Evolutionary conservation across 345 rosid species (phyloP).

Genomic region (Gossypium longicalyx): DNA sequence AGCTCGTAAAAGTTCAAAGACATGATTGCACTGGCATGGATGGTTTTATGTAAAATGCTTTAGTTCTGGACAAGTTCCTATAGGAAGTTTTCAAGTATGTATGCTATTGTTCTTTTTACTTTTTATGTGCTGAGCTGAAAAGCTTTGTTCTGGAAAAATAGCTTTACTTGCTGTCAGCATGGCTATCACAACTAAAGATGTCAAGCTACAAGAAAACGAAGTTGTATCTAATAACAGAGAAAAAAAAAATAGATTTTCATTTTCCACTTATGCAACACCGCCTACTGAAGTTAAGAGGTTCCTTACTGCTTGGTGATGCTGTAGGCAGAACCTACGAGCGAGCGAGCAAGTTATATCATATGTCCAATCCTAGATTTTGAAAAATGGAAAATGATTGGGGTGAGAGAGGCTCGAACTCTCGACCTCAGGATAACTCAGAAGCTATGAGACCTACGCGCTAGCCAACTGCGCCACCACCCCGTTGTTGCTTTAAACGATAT

Average conservation of each 20-base stretch:
- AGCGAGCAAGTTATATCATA: too few relatives aligned
- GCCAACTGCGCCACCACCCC: slow-evolving; percentile 80
- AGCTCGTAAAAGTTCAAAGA: not conserved
- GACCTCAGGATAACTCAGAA: slow-evolving; percentile 76
- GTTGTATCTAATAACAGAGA: too few relatives aligned
- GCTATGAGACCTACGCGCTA: slow-evolving; percentile 70
- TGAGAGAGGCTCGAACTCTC: slow-evolving; percentile 85
- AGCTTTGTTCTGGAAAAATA: not conserved
- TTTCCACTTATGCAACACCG: too few relatives aligned
- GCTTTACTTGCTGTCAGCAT: not conserved
- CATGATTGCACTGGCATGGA: not conserved
- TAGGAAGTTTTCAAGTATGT: not conserved
- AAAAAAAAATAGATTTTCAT: too few relatives aligned
- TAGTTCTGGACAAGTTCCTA: not conserved
- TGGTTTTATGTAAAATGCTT: not conserved
- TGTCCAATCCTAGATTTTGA: too few relatives aligned
- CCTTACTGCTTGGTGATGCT: too few relatives aligned
- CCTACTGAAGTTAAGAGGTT: too few relatives aligned
- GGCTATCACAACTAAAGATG: not conserved
- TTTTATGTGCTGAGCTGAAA: not conserved
- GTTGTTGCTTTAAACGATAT: too few relatives aligned
- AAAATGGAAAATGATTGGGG: not conserved
- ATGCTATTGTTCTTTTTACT: not conserved
- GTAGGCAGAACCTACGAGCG: too few relatives aligned
- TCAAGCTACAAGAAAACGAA: too few relatives aligned